These are phyloP conservation scores for Aspergillus candidus DNA, from an alignment of 2,329 filamentous ascomycete genomes.

Conservation along the genomic window DNA sequence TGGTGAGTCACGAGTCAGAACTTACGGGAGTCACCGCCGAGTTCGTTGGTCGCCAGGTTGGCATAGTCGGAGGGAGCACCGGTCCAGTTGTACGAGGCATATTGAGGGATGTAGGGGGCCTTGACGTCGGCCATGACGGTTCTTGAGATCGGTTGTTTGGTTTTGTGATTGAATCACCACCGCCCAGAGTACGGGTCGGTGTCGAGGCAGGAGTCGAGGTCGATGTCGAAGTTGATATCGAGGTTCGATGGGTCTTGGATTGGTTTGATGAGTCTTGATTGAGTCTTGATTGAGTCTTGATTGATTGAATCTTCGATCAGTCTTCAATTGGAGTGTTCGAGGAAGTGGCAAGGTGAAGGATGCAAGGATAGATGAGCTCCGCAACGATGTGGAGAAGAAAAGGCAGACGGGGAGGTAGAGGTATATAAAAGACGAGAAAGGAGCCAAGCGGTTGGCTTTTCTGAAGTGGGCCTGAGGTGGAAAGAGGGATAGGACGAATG, in stretches of 20 bases:
- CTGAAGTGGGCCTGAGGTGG: conserved; percentile 12
- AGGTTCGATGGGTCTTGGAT: too few relatives aligned
- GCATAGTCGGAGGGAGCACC: conserved; percentile 40
- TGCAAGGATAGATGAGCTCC: conserved; percentile 11
- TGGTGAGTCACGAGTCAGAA: conserved; percentile 16
- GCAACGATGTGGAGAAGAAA: conserved; percentile 21
- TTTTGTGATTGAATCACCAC: too few relatives aligned
- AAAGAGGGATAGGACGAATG: conserved; percentile 2
- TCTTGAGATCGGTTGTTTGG: too few relatives aligned
- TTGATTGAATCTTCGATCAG: too few relatives aligned
- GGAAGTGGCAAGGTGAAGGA: conserved; percentile 6
- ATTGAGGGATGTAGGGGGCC: conserved; percentile 34
- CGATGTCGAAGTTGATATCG: too few relatives aligned
- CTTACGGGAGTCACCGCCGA: conserved; percentile 75
- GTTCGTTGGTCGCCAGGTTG: conserved; percentile 48
- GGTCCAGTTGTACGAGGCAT: conserved; percentile 47
- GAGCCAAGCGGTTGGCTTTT: neutral
- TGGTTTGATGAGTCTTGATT: too few relatives aligned
- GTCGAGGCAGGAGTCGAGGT: too few relatives aligned
- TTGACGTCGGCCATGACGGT: conserved; percentile 13
- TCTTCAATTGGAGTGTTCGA: neutral
- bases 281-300: too few relatives aligned
- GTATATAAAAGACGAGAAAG: conserved; percentile 15
- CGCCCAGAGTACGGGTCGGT: too few relatives aligned
- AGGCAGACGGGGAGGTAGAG: conserved; percentile 10